A percentile compares a stretch with the other conserved stretches of the same genome.
phyloP scores from a whole-genome alignment of 176 grass and related monocot species.

The Carex littledalei region DNA sequence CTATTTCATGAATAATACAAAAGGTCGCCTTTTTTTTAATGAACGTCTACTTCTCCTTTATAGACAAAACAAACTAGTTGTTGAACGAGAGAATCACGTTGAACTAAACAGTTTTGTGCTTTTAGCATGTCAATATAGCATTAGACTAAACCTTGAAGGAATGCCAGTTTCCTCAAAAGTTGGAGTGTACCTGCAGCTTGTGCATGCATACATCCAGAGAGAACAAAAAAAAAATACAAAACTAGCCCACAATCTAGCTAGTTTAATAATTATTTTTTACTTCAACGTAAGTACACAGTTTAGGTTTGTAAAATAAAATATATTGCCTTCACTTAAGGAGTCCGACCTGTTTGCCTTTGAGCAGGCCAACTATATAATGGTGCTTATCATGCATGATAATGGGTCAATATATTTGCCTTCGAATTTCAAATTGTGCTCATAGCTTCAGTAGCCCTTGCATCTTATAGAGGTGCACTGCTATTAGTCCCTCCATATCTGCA shows the following conservation, averaged over 20 bases:
- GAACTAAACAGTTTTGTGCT: background rate
- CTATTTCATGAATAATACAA: background rate
- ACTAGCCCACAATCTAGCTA: background rate
- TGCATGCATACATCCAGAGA: background rate
- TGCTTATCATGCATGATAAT: background rate
- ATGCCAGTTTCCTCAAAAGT: background rate
- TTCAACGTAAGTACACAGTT: background rate
- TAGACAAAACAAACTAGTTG: background rate
- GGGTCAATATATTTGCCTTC: background rate
- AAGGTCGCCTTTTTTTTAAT: background rate
- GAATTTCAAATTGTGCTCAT: background rate
- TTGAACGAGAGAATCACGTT: background rate
- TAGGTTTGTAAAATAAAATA: background rate
- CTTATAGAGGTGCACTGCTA: background rate
- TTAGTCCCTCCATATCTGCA: background rate
- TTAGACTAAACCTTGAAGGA: background rate
- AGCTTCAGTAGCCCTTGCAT: conserved; percentile 4
- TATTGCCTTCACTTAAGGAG: background rate
- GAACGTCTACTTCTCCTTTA: background rate
- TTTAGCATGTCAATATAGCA: background rate
- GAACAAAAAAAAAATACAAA: background rate
- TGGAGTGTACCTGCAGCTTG: background rate
- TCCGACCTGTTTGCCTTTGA: background rate
- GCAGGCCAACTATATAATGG: background rate
- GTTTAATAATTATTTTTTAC: background rate